Evolutionary conservation across 495 filamentous ascomycete genomes (phyloP), one percentile per base, ranked within the genome.

Genomic region (Clavariopsis aquatica): DNA sequence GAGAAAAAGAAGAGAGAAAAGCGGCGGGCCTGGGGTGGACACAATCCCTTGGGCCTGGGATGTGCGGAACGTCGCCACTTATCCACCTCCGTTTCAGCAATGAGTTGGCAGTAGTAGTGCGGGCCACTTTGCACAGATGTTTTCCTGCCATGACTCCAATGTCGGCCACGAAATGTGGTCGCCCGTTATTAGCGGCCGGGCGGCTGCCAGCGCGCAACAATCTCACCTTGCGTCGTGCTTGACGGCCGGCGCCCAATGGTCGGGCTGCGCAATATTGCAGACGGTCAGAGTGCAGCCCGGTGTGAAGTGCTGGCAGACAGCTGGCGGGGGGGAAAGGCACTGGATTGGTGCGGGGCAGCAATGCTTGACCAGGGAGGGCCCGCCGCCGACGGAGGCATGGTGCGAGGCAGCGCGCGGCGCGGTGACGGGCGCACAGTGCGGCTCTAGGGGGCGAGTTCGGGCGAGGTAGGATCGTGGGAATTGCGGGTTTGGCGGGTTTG

Each of bases 41-140:
- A 69, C 61, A 52, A 66, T 70, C 58, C 69, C 65, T 64, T 68
- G 60, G 52, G 56, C 38, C 46, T 49, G 51, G 60, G 57, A 62
- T 58, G 65, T 24, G 60, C 57, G 60, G 65, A 52, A 62, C 27
- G 31, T 49, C 27, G 61, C 60, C 54, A 67, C 43, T 58, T 71
- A 68, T 68, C 68, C 65, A 71, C 57, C 56, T 66, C 59, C 61
- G 65, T 71, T 68, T 71, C 64, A 71, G 65, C 54, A 57, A 26
- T 71, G 69, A 71, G 60, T 54, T 71, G 64, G 64, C 65, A 31
- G 61, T 38, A 19, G 28, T 68, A 52, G 64, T 62, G 69, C 69
- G 65, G 65, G 62, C 60, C 69, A 62, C 56, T 59, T 41, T 71
- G 64, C 57, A 71, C 55, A 68, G 56, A 58, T 51, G 46, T 36